Evolutionary conservation across 2,329 filamentous ascomycete genomes (phyloP), one percentile per base, ranked within the genome.

Genomic region (Phyllosticta ampelicida): DNA sequence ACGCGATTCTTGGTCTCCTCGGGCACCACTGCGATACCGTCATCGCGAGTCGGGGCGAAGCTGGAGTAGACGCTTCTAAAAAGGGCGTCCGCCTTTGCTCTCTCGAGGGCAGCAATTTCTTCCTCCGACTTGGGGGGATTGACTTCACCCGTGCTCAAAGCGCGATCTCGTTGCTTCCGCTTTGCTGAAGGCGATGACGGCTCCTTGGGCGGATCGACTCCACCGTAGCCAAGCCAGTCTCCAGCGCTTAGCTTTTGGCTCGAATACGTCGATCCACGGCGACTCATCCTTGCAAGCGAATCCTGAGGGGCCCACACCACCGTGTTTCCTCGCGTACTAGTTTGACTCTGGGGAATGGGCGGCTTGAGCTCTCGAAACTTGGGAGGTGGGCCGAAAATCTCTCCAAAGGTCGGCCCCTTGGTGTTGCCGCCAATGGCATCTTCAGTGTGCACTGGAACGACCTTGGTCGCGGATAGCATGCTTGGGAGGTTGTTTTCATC

Each of bases 31-130:
- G 88, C 86, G 11, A 80, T 82, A 2, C 86, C 80, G 66, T 91
- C 85, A 69, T 92, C 88, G 64, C 82, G 85, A 55, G 81, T 84
- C 0, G 88, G 88, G 5, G 88, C 88, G 69, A 91, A 92, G 66
- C 86, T 87, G 0, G 86, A 90, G 69, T 90, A 92, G 1, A 85
- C 87, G 57, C 86, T 83, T 28, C 86, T 80, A 67, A 91, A 92
- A 9, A 91, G 74, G 0, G 85, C 80, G 63, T 91, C 87, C 72
- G 90, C 82, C 67, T 86, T 86, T 3, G 82, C 80, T 64, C 82
- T 76, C 66, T 87, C 67, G 3, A 70, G 63, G 13, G 72, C 71
- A n/a, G 66, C 66, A 9, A 71, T 63, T 10, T 71, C 67, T 0
- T 70, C 68, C 53, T 75, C 73, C 13, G 73, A 72, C 1, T 69